A percentile compares a stretch with the other conserved stretches of the same genome.
These are phyloP conservation scores for Pezicula radicicola DNA, from an alignment of 2,329 filamentous ascomycete genomes.

Conservation along the genomic window DNA sequence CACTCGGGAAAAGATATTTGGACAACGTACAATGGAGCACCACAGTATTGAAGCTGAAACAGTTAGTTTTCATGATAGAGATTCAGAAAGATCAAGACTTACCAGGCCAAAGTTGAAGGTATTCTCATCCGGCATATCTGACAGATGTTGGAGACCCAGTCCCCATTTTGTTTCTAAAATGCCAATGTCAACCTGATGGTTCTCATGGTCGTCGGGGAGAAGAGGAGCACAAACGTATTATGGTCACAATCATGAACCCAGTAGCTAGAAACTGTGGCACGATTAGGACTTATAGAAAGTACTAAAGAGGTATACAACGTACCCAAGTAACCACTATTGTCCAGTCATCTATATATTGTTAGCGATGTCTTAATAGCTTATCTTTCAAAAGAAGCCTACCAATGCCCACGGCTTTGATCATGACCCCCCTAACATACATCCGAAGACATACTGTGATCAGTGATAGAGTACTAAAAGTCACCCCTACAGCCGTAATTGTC, in stretches of 20 bases:
- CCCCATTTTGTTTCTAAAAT: conserved; percentile 41
- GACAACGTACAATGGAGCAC: conserved; percentile 37
- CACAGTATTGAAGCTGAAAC: conserved; percentile 35
- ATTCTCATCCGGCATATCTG: conserved; percentile 36
- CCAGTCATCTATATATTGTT: conserved; percentile 25
- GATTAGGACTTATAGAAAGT: not conserved
- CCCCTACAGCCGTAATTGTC: conserved; percentile 27
- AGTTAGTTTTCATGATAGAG: not conserved
- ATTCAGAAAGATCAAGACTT: conserved; percentile 6
- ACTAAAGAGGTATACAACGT: not conserved
- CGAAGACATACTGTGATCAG: conserved; percentile 29
- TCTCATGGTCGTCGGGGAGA: not conserved
- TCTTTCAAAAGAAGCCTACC: conserved; percentile 19
- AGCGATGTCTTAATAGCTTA: not conserved
- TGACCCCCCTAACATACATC: conserved; percentile 29
- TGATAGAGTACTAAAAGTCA: conserved; percentile 28
- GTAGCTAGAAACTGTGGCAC: conserved; percentile 18
- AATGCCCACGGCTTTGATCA: conserved; percentile 33
- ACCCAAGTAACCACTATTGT: conserved; percentile 30
- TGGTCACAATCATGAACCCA: conserved; percentile 32
- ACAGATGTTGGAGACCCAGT: conserved; percentile 32
- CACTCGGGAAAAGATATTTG: not conserved
- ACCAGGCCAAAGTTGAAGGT: conserved; percentile 36
- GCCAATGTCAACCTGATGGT: not conserved
- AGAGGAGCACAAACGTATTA: conserved; percentile 30